A percentile compares a stretch with the other conserved stretches of the same genome.
Evolutionary conservation across 768 basidiomycete species (phyloP).

Genomic region (Lactarius trivialis): DNA sequence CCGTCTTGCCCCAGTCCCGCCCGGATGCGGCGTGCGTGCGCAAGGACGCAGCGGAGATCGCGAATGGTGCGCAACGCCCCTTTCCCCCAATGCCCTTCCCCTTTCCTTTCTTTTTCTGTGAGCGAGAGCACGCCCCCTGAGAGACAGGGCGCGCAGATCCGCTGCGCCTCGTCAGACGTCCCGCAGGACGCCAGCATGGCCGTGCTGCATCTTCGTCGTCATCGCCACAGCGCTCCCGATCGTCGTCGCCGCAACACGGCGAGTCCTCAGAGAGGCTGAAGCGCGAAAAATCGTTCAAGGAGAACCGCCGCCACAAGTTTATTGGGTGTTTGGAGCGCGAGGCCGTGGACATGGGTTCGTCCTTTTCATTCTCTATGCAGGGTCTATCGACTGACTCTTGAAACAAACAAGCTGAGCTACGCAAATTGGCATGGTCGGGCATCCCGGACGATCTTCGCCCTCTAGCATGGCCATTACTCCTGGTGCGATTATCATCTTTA

Average conservation of each 20-base stretch:
- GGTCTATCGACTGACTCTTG: background rate
- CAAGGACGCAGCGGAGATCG: conserved; percentile 23
- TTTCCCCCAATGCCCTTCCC: too few species aligned
- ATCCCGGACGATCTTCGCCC: conserved; percentile 84
- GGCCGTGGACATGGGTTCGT: conserved; percentile 74
- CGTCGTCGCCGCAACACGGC: conserved; percentile 14
- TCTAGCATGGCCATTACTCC: conserved; percentile 88
- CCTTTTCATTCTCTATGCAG: background rate
- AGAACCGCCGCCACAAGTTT: conserved; percentile 76
- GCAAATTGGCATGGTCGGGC: conserved; percentile 93
- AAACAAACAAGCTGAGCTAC: conserved; percentile 55
- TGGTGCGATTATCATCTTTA: conserved; percentile 48
- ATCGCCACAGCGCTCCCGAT: conserved; percentile 9
- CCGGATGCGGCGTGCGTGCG: conserved; percentile 12
- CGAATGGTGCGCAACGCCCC: conserved; percentile 11
- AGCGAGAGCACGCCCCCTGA: background rate
- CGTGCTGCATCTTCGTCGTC: conserved; percentile 4
- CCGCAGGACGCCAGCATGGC: background rate
- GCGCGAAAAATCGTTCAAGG: conserved; percentile 71
- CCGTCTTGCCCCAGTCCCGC: background rate
- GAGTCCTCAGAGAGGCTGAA: conserved; percentile 42
- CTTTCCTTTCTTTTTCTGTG: background rate
- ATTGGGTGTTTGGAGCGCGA: conserved; percentile 67
- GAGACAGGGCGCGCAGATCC: conserved; percentile 15
- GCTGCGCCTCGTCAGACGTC: conserved; percentile 17